A percentile compares a stretch with the other conserved stretches of the same genome.
Evolutionary conservation across 176 grass and related monocot species (phyloP).

Genomic region (Triticum turgidum): DNA sequence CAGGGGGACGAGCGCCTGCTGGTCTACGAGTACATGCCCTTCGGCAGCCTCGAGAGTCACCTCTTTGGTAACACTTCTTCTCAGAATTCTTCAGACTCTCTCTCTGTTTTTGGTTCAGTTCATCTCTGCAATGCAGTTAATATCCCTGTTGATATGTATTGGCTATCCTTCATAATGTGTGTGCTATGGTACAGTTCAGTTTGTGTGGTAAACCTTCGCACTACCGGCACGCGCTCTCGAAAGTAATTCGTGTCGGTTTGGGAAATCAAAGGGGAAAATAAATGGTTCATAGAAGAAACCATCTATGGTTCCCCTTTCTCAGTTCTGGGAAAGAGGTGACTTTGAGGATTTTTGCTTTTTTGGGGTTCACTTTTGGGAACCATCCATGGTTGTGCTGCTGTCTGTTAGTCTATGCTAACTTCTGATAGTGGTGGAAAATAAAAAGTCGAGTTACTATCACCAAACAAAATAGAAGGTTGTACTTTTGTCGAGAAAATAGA

Average conservation of each 20-base stretch:
- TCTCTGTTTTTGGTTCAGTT: slow-evolving; percentile 10
- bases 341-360: background rate
- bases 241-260: background rate
- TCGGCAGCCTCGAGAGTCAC: slow-evolving; percentile 85
- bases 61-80: slow-evolving; percentile 62
- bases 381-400: background rate
- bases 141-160: background rate
- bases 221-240: background rate
- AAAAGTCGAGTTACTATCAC: background rate
- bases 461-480: background rate
- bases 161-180: background rate
- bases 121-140: background rate
- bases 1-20: slow-evolving; percentile 93
- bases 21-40: slow-evolving; percentile 93
- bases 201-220: background rate
- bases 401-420: background rate
- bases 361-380: background rate
- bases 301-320: background rate
- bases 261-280: background rate
- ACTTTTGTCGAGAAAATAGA: background rate
- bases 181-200: background rate
- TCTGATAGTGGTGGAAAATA: background rate
- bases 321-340: background rate
- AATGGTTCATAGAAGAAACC: background rate
- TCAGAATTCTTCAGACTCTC: background rate